Evolutionary conservation across 1,284 basidiomycete species (phyloP).

Genomic region (Sporisorium graminicola): DNA sequence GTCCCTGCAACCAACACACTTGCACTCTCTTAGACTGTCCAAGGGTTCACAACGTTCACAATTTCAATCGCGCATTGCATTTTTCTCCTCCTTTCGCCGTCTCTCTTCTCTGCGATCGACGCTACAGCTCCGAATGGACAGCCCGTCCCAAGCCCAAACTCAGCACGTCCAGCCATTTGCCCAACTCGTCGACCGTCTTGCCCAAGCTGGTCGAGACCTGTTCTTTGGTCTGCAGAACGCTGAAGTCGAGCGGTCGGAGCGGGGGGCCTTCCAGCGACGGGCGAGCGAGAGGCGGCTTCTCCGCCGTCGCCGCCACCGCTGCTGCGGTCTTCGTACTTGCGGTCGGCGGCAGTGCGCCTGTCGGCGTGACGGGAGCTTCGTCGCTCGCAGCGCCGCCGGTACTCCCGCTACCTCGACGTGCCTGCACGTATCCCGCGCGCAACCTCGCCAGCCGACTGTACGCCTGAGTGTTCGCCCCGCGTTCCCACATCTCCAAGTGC

Average conservation of each 20-base stretch:
- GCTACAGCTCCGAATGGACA: constrained; percentile 24
- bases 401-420: constrained; percentile 1
- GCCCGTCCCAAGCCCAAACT: constrained; percentile 72
- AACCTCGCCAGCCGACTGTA: constrained; percentile 28
- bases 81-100: too few relatives aligned
- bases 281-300: neutral
- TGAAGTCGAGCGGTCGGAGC: constrained; percentile 79
- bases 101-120: too few relatives aligned
- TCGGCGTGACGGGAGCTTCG: constrained; percentile 5
- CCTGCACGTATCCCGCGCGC: constrained; percentile 28
- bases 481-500: constrained; percentile 36
- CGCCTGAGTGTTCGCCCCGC: constrained; percentile 24
- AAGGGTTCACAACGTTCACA: neutral
- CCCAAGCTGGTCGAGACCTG: constrained; percentile 80
- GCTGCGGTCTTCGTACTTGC: neutral
- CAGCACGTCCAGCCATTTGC: constrained; percentile 82
- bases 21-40: neutral
- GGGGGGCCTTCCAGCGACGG: constrained; percentile 65
- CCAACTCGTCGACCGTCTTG: constrained; percentile 81
- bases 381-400: neutral
- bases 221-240: constrained; percentile 75
- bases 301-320: neutral
- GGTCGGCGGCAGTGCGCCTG: neutral
- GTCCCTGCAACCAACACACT: too few relatives aligned
- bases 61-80: neutral